Evolutionary conservation across 1,284 basidiomycete genomes (phyloP).

Genomic region (Ganoderma leucocontextum): DNA sequence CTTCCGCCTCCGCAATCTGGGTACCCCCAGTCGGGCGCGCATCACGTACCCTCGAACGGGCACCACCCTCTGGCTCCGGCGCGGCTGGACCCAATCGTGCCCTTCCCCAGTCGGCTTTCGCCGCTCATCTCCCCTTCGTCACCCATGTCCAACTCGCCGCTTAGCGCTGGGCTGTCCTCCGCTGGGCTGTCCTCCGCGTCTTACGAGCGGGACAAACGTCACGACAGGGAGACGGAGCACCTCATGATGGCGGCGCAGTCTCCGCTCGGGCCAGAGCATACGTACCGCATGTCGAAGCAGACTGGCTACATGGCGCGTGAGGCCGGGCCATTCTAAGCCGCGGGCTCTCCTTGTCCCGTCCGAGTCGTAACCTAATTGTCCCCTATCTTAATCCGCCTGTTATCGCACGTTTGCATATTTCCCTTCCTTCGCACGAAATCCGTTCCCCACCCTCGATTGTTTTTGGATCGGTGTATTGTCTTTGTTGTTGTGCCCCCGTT

Average conservation of each 20-base stretch:
- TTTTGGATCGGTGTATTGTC: slow-evolving; percentile 9
- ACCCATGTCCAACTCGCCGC: slow-evolving; percentile 46
- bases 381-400: background rate
- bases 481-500: slow-evolving; percentile 9
- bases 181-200: slow-evolving; percentile 50
- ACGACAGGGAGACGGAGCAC: slow-evolving; percentile 35
- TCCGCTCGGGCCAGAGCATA: slow-evolving; percentile 30
- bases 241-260: slow-evolving; percentile 35
- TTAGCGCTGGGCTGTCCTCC: slow-evolving; percentile 38
- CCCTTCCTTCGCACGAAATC: background rate
- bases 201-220: slow-evolving; percentile 57
- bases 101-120: slow-evolving; percentile 47
- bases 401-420: slow-evolving; percentile 2
- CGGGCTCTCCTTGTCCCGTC: background rate
- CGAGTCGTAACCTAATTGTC: background rate
- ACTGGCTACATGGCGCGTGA: slow-evolving; percentile 29
- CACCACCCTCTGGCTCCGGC: slow-evolving; percentile 34
- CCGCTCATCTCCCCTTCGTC: slow-evolving; percentile 51
- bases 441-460: slow-evolving; percentile 2
- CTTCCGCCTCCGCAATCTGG: slow-evolving; percentile 31
- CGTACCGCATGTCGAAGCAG: slow-evolving; percentile 31
- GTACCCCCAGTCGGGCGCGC: slow-evolving; percentile 25
- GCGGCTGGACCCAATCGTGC: slow-evolving; percentile 45
- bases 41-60: slow-evolving; percentile 30
- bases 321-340: slow-evolving; percentile 20